Evolutionary conservation across 1,284 basidiomycete species (phyloP), one percentile per base, ranked within the genome.

Genomic region (Xerocomus nothofagi): DNA sequence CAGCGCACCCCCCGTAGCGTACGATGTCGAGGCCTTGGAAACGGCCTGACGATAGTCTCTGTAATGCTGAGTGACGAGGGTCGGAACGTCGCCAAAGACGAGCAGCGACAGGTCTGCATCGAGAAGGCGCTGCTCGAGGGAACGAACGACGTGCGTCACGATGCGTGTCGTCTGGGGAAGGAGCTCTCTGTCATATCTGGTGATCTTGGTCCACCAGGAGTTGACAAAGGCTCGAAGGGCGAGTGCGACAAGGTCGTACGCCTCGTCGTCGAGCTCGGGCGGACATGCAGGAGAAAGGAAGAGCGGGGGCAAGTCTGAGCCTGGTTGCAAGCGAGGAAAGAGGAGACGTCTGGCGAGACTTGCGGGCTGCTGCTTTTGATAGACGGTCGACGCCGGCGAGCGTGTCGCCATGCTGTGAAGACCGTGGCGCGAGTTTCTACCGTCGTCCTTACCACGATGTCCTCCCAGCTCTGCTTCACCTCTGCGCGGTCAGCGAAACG

Each of bases 191-290:
- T 93, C 90, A 58, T 88, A 88, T 53, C 86, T 79, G 2, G 89
- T 82, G 50, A 93, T 77, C 61, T 82, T 86, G 27, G 82, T 75
- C 87, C 90, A 93, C 90, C 89, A 93, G 0, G 87, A 81, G 32
- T 82, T 79, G 24, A 93, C 80, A 62, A 79, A 86, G 9, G 88
- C 88, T 30, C 90, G 79, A 14, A 91, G 76, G 6, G 81, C 77
- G 41, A 91, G 82, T 0, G 89, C 87, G 38, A 91, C 73, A 52
- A 91, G 76, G 70, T 91, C 86, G 63, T 91, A 89, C 2, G 84
- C 71, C 62, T 90, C 88, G 3, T 75, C 73, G 55, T 79, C 76
- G 53, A 91, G 78, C 44, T 86, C 81, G 15, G 71, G 72, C 3
- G 75, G 71, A 14, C 71, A 72, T 21, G 60, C 54, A 0, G 70